phyloP scores from a whole-genome alignment of 2,329 filamentous ascomycete species.

The Colletotrichum filicis region DNA sequence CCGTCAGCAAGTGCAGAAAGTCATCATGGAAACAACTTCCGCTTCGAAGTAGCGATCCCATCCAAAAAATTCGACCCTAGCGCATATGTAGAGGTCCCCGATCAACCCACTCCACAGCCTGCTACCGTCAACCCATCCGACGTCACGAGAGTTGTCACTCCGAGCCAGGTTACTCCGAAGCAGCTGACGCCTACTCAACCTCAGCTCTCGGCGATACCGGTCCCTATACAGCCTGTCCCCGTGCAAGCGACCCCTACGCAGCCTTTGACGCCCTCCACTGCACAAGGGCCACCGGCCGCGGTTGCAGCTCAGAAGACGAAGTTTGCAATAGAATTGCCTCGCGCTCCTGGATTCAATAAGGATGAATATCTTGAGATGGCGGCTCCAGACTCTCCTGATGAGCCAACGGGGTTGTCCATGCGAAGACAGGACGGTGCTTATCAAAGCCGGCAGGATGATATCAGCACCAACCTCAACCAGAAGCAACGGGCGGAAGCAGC shows the following conservation, averaged over 20 bases:
- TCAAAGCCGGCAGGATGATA: slow-evolving; percentile 60
- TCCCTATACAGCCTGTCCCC: background rate
- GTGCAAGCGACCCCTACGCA: background rate
- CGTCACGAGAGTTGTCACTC: slow-evolving; percentile 1
- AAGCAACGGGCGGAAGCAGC: slow-evolving; percentile 83
- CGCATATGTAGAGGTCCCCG: slow-evolving; percentile 47
- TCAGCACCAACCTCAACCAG: slow-evolving; percentile 78
- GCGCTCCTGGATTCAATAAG: slow-evolving; percentile 55
- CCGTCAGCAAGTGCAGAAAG: slow-evolving; percentile 41
- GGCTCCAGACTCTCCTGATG: slow-evolving; percentile 57
- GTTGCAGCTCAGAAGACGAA: background rate
- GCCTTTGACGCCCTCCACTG: background rate
- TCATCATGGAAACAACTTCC: slow-evolving; percentile 48
- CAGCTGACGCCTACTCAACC: background rate
- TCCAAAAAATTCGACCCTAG: slow-evolving; percentile 54
- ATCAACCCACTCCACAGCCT: slow-evolving; percentile 38
- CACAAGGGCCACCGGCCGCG: background rate
- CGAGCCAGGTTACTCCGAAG: background rate
- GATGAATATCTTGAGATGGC: slow-evolving; percentile 60
- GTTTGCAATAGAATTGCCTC: slow-evolving; percentile 61
- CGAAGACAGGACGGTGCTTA: slow-evolving; percentile 60
- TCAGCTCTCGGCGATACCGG: background rate
- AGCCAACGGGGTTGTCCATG: slow-evolving; percentile 58
- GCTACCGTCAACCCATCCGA: slow-evolving; percentile 12
- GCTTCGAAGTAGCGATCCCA: slow-evolving; percentile 60